Base-by-base conservation (phyloP, 352 stramenopile genomes). In the Globisporangium carolinianum region DNA sequence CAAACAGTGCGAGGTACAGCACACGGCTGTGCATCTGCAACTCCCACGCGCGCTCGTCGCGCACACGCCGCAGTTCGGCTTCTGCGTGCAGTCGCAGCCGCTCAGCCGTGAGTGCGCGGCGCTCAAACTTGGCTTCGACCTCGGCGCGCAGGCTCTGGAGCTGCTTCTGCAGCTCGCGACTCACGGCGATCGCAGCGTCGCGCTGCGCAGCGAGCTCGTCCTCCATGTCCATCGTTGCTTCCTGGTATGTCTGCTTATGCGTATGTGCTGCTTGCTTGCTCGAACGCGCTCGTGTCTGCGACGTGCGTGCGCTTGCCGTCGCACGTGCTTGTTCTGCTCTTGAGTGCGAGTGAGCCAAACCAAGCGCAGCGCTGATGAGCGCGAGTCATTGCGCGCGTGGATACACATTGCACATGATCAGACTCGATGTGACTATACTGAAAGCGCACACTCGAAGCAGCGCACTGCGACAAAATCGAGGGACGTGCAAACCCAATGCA, bases 201-300 rank as follows among this genome's bases (percentile, higher is more conserved):
- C 80, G 77, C 75, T 90, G 80, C 43, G 80, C 80, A 36, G 79
- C 72, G 24, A 90, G 65, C 64, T 90, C 80, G 55, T 87, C 77
- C 53, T 90, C 80, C 80, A 90, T 82, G 37, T 59, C 73, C 56
- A 57, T 56, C 4, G 37, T 18, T 50, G 6, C 45, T 15, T 2
- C 12, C 24, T 32, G 24, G 24, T 32, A 32, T 32, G 2, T 32
- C 24, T 32, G 24, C 24, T 32, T 32, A 32, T 24, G 18, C 18
- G 18, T 24, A 24, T 32, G 24, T 32, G 24, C 24, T 32, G 24
- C 8, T 39, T 38, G 42, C 32, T 51, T n/a, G 42, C 43, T 57
- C 41, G 38, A 10, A 42, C 38, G 11, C 38, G 38, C 24, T 32
- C 24, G 24, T 32, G 24, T 32, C 38, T 42, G 11, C 11, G 38